Conservation (phyloP, 306 rosid genomes). For the Echinosophora koreensis region DNA sequence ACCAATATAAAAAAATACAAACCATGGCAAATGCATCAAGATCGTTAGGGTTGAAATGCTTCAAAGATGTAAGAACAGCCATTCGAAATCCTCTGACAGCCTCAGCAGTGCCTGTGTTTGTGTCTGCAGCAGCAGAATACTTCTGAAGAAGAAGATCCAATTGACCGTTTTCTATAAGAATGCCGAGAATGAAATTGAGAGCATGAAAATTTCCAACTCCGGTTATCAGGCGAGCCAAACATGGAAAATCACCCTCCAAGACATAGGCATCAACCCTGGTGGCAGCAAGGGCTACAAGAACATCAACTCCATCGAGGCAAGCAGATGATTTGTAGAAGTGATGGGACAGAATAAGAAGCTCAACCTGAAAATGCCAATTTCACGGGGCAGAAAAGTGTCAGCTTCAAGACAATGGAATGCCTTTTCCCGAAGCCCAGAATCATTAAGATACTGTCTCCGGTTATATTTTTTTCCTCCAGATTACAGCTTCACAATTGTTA, state of each 20-base stretch:
- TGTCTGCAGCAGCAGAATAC: slow-evolving; percentile 90
- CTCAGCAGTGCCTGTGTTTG: slow-evolving; percentile 81
- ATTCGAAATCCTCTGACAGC: slow-evolving; percentile 94
- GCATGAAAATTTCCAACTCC: slow-evolving; percentile 97
- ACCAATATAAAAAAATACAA: slow-evolving; percentile 52
- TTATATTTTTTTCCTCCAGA: neutral
- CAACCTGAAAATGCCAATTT: slow-evolving; percentile 75
- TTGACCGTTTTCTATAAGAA: slow-evolving; percentile 96
- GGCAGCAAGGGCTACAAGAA: slow-evolving; percentile 98
- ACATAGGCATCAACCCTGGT: slow-evolving; percentile 96
- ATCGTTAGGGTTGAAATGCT: slow-evolving; percentile 95
- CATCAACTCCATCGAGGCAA: slow-evolving; percentile 99
- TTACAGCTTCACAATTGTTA: slow-evolving; percentile 31
- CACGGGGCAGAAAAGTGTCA: slow-evolving; percentile 39
- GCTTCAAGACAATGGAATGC: slow-evolving; percentile 30
- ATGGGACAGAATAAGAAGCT: slow-evolving; percentile 94
- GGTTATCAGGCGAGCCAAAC: slow-evolving; percentile 96
- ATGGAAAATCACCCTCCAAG: slow-evolving; percentile 92
- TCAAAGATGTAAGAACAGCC: slow-evolving; percentile 96
- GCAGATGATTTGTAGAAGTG: slow-evolving; percentile 98
- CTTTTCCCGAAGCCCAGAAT: slow-evolving; percentile 39
- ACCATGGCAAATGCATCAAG: slow-evolving; percentile 98
- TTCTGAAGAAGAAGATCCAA: slow-evolving; percentile 97
- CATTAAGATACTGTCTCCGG: slow-evolving; percentile 16
- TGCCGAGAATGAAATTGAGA: slow-evolving; percentile 93